phyloP scores from a whole-genome alignment of 2,329 filamentous ascomycete species.

The Aspergillus sp. region DNA sequence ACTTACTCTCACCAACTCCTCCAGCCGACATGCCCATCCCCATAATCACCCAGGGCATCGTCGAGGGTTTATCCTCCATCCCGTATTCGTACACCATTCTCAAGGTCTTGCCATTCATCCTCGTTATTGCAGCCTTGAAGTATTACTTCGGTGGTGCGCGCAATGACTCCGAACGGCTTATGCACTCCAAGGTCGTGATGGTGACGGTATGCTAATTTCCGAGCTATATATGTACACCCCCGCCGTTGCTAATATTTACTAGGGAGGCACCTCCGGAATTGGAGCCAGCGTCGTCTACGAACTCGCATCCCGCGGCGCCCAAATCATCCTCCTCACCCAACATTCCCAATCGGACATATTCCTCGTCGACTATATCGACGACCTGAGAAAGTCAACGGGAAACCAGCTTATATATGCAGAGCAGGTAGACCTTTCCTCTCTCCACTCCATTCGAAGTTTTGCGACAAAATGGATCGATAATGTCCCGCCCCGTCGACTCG shows the following conservation, averaged over 20 bases:
- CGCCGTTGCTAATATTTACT: neutral
- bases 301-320: constrained; percentile 79
- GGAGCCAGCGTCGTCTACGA: constrained; percentile 73
- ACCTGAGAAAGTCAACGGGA: constrained; percentile 71
- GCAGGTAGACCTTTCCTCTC: constrained; percentile 81
- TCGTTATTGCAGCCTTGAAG: constrained; percentile 63
- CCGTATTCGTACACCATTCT: constrained; percentile 55
- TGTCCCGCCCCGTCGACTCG: constrained; percentile 79
- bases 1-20: constrained; percentile 4
- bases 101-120: constrained; percentile 53
- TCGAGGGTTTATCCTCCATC: constrained; percentile 55
- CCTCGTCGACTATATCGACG: constrained; percentile 87
- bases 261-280: constrained; percentile 90
- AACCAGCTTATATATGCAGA: constrained; percentile 95
- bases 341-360: constrained; percentile 81
- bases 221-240: neutral
- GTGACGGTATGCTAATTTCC: constrained; percentile 66
- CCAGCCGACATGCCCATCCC: constrained; percentile 58
- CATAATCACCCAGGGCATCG: constrained; percentile 55
- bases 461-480: constrained; percentile 99
- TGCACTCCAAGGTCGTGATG: constrained; percentile 93
- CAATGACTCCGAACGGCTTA: constrained; percentile 74
- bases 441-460: constrained; percentile 90
- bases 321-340: constrained; percentile 85
- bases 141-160: constrained; percentile 72